Conservation (phyloP, 768 basidiomycete species). For the Lactifluus piperatus region DNA sequence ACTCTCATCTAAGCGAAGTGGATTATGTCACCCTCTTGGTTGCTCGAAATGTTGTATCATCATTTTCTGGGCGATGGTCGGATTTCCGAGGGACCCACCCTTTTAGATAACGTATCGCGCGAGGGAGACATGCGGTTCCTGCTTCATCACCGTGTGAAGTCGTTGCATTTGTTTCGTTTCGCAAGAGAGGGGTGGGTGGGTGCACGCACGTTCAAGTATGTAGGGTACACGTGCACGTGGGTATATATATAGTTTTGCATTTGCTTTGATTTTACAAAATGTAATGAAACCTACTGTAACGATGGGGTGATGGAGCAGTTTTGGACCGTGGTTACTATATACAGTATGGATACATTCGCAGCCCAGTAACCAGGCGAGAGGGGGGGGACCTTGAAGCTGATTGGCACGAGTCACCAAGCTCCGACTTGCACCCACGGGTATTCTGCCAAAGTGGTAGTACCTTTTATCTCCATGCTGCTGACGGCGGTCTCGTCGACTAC, state of each 20-base stretch:
- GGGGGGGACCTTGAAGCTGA: too few relatives aligned
- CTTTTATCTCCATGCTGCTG: conserved; percentile 2
- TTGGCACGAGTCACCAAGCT: conserved; percentile 4
- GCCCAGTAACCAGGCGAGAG: too few relatives aligned
- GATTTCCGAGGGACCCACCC: too few relatives aligned
- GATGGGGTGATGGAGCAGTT: neutral
- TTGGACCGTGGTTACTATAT: neutral
- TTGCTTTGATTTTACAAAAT: conserved; percentile 1
- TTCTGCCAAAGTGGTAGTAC: neutral
- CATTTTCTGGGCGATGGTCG: too few relatives aligned
- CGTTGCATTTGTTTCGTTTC: too few relatives aligned
- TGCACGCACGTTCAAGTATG: neutral
- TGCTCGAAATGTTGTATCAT: too few relatives aligned
- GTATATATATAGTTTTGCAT: too few relatives aligned
- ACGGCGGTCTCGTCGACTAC: conserved; percentile 13
- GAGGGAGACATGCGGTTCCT: too few relatives aligned
- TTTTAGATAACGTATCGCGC: too few relatives aligned
- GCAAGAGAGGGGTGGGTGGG: too few relatives aligned
- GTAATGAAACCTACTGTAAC: neutral
- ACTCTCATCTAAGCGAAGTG: neutral
- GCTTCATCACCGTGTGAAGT: neutral
- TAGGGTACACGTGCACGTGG: neutral
- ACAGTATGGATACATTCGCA: neutral
- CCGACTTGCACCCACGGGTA: conserved; percentile 4
- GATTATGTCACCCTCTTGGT: too few relatives aligned